phyloP scores from a whole-genome alignment of 441 rosid species.

The Corymbia citriodora region DNA sequence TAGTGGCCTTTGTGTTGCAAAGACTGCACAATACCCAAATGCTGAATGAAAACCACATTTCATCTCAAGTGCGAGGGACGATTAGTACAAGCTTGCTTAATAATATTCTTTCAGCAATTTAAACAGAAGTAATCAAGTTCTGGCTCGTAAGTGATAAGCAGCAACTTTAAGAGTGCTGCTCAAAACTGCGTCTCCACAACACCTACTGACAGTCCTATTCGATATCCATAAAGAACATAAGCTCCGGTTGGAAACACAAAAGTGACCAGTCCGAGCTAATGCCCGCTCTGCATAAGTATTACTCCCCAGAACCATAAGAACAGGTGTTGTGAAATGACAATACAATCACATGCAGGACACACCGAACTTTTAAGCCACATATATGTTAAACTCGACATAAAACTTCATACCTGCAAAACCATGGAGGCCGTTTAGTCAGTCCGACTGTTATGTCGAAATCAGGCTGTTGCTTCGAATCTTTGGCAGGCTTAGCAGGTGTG shows the following conservation, averaged over 20 bases:
- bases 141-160: neutral
- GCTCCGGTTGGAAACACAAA: neutral
- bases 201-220: neutral
- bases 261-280: neutral
- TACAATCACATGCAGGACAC: neutral
- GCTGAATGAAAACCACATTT: neutral
- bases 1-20: slow-evolving; percentile 80
- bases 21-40: slow-evolving; percentile 32
- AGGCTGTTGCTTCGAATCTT: slow-evolving; percentile 46
- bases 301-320: neutral
- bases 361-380: neutral
- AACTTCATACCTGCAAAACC: slow-evolving; percentile 77
- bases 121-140: neutral
- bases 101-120: neutral
- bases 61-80: neutral
- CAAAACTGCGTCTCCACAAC: neutral
- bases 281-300: neutral
- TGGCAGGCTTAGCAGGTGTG: slow-evolving; percentile 51
- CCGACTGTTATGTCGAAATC: slow-evolving; percentile 74
- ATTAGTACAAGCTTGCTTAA: neutral
- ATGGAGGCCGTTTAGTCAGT: slow-evolving; percentile 73
- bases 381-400: neutral
- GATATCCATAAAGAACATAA: neutral
- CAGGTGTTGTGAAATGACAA: neutral
- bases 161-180: neutral